Conservation (phyloP, 495 filamentous ascomycete genomes). For the Aspergillus bertholletiae region DNA sequence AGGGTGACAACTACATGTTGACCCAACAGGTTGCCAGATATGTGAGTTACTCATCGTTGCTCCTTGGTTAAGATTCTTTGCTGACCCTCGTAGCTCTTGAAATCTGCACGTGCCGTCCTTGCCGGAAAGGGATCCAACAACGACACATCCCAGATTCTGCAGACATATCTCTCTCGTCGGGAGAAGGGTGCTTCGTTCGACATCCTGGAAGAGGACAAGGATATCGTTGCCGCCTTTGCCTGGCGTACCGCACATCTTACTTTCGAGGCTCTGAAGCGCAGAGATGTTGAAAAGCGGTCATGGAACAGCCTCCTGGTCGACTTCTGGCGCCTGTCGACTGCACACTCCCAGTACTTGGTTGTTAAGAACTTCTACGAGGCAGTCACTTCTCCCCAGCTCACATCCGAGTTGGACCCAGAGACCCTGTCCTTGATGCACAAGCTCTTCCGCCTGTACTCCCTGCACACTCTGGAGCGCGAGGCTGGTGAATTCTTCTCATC, state of each 20-base stretch:
- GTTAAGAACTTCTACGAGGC: constrained; percentile 71
- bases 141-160: constrained; percentile 56
- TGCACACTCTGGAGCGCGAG: constrained; percentile 64
- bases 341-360: constrained; percentile 65
- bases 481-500: constrained; percentile 65
- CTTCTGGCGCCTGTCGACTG: constrained; percentile 67
- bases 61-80: background rate
- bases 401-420: constrained; percentile 45
- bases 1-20: constrained; percentile 75
- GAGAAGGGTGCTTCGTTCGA: constrained; percentile 68
- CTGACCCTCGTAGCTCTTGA: constrained; percentile 43
- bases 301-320: constrained; percentile 72
- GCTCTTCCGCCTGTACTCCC: constrained; percentile 63
- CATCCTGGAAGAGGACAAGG: constrained; percentile 56
- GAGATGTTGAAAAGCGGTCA: constrained; percentile 62
- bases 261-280: constrained; percentile 68
- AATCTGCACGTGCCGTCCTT: constrained; percentile 61
- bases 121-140: constrained; percentile 51
- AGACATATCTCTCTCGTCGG: constrained; percentile 53
- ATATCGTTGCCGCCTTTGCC: constrained; percentile 66
- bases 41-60: constrained; percentile 25
- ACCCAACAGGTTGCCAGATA: constrained; percentile 76
- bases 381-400: constrained; percentile 47
- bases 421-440: constrained; percentile 53
- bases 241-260: constrained; percentile 67